Percentiles rank a stretch among this genome's conserved stretches.
Conservation (phyloP, 1,139 yeast species). For the Hansenula lynferdii region DNA sequence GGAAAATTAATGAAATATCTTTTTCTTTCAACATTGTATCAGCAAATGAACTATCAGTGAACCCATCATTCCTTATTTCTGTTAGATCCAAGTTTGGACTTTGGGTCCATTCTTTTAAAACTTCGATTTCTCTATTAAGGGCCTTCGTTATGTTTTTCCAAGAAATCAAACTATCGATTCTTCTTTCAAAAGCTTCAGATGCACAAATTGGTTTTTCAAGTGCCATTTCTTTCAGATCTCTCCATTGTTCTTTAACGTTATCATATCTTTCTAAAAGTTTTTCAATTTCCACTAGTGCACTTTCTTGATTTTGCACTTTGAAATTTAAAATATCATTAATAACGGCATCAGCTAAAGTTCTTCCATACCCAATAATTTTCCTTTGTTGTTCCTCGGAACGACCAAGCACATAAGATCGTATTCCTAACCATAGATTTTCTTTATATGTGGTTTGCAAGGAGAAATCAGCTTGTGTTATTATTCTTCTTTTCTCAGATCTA, state of each 20-base stretch:
- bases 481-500: conserved; percentile 81
- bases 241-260: conserved; percentile 74
- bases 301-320: conserved; percentile 34
- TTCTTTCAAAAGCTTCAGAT: conserved; percentile 55
- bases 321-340: conserved; percentile 69
- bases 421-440: conserved; percentile 70
- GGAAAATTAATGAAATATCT: conserved; percentile 67
- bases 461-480: conserved; percentile 46
- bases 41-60: conserved; percentile 69
- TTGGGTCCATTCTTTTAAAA: conserved; percentile 68
- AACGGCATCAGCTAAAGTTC: conserved; percentile 70
- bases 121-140: conserved; percentile 50
- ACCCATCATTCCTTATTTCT: conserved; percentile 30
- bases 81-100: conserved; percentile 68
- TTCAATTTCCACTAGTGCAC: conserved; percentile 42
- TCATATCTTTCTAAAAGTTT: conserved; percentile 58
- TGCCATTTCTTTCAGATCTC: conserved; percentile 72
- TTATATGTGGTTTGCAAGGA: conserved; percentile 52
- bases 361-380: conserved; percentile 61
- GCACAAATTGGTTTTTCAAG: conserved; percentile 72
- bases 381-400: conserved; percentile 79
- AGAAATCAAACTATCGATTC: conserved; percentile 75
- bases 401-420: conserved; percentile 77
- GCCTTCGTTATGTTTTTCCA: conserved; percentile 80
- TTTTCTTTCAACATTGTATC: conserved; percentile 85